Conservation (phyloP, 352 stramenopile species). For the Phytopythium sindhum region DNA sequence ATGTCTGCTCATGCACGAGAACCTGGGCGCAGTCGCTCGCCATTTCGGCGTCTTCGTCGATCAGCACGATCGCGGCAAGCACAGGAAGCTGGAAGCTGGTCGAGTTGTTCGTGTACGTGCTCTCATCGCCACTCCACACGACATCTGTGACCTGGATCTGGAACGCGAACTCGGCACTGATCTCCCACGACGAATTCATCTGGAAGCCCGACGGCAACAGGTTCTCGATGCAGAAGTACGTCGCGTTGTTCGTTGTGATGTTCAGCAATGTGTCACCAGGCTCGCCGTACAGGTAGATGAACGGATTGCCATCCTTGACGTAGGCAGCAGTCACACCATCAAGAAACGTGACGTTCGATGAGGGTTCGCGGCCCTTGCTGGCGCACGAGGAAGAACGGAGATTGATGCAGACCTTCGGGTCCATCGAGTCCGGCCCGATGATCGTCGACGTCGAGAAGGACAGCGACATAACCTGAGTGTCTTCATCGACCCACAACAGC, state of each 20-base stretch:
- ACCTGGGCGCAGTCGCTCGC: conserved; percentile 70
- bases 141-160: conserved; percentile 67
- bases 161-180: conserved; percentile 66
- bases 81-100: conserved; percentile 34
- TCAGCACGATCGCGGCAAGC: conserved; percentile 59
- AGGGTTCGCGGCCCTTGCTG: conserved; percentile 40
- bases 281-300: conserved; percentile 60
- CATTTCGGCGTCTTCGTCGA: conserved; percentile 45
- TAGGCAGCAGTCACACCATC: conserved; percentile 39
- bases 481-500: conserved; percentile 69
- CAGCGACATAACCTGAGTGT: conserved; percentile 60
- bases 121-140: conserved; percentile 31
- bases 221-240: conserved; percentile 73
- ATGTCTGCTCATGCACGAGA: conserved; percentile 54
- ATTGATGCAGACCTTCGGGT: conserved; percentile 71
- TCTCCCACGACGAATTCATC: conserved; percentile 62
- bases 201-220: conserved; percentile 58
- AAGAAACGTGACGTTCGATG: conserved; percentile 48
- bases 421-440: conserved; percentile 50
- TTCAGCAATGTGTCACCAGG: conserved; percentile 50
- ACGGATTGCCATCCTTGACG: conserved; percentile 75
- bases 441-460: conserved; percentile 79
- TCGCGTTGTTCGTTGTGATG: conserved; percentile 51
- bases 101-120: conserved; percentile 13
- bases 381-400: conserved; percentile 48